A percentile compares a stretch with the other conserved stretches of the same genome.
Conservation (phyloP, 2,329 filamentous ascomycete species). For the Penicillium sp. region DNA sequence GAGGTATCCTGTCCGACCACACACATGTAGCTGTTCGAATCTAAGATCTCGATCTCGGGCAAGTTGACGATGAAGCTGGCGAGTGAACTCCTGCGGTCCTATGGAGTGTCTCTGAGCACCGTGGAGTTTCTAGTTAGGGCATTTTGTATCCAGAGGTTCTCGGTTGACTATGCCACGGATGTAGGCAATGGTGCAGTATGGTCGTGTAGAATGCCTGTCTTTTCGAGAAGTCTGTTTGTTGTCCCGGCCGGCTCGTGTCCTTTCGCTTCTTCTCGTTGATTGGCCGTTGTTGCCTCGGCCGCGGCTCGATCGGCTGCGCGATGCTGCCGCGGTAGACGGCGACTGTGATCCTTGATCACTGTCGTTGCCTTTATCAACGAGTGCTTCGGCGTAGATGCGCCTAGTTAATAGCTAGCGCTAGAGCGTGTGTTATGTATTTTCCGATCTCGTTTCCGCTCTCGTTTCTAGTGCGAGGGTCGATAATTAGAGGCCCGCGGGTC, state of each 20-base stretch:
- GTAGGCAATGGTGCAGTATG: slow-evolving; percentile 34
- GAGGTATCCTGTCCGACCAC: slow-evolving; percentile 36
- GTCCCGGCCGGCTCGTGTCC: slow-evolving; percentile 18
- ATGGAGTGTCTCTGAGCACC: slow-evolving; percentile 40
- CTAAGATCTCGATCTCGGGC: slow-evolving; percentile 25
- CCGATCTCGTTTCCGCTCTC: slow-evolving; percentile 22
- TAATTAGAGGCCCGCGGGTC: slow-evolving; percentile 32
- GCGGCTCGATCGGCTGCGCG: slow-evolving; percentile 31
- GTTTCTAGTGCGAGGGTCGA: slow-evolving; percentile 33
- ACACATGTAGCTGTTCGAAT: slow-evolving; percentile 35
- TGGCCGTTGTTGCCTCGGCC: slow-evolving; percentile 33
- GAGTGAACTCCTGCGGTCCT: slow-evolving; percentile 28
- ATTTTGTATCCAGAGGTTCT: slow-evolving; percentile 30
- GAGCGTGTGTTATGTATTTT: slow-evolving; percentile 31
- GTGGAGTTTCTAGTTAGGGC: slow-evolving; percentile 43
- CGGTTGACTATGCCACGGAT: slow-evolving; percentile 30
- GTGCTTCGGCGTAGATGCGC: slow-evolving; percentile 20
- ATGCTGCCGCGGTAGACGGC: slow-evolving; percentile 24
- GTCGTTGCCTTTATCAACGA: slow-evolving; percentile 28
- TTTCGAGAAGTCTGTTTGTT: slow-evolving; percentile 24
- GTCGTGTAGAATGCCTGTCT: slow-evolving; percentile 18
- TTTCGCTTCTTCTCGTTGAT: slow-evolving; percentile 27
- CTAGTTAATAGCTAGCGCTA: slow-evolving; percentile 24
- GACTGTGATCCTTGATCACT: slow-evolving; percentile 26
- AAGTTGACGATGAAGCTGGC: slow-evolving; percentile 28